Conservation (phyloP, 2,329 filamentous ascomycete genomes). For the Trichoderma polysporum region DNA sequence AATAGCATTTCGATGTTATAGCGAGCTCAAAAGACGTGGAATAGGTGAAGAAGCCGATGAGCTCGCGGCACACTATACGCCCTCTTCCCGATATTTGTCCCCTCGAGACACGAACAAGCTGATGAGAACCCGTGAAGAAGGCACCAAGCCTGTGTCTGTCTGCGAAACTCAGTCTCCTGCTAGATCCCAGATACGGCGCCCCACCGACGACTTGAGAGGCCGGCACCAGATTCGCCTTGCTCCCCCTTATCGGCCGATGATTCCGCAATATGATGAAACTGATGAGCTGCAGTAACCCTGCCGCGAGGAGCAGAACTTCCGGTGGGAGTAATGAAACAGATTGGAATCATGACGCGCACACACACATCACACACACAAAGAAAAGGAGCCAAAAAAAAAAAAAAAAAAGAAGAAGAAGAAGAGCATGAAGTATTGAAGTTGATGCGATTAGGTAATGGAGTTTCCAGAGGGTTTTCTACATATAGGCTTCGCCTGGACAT, state of each 20-base stretch:
- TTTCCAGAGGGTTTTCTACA: not conserved
- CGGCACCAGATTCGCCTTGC: conserved; percentile 31
- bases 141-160: conserved; percentile 3
- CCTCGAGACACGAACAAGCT: conserved; percentile 33
- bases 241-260: conserved; percentile 28
- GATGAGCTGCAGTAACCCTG: conserved; percentile 38
- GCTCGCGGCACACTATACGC: conserved; percentile 27
- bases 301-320: not conserved
- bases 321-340: not conserved
- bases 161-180: conserved; percentile 11
- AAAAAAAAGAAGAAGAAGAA: not conserved
- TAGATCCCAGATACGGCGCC: conserved; percentile 15
- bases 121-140: conserved; percentile 20
- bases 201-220: conserved; percentile 24
- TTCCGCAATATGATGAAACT: conserved; percentile 29
- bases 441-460: not conserved
- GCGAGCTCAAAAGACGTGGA: conserved; percentile 25
- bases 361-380: not conserved
- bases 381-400: not conserved
- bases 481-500: conserved; percentile 1
- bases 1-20: conserved; percentile 36
- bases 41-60: conserved; percentile 33
- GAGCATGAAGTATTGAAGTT: not conserved
- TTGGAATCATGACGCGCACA: not conserved
- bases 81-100: conserved; percentile 23